phyloP scores from a whole-genome alignment of 306 rosid genomes.

The Prosopis cineraria region DNA sequence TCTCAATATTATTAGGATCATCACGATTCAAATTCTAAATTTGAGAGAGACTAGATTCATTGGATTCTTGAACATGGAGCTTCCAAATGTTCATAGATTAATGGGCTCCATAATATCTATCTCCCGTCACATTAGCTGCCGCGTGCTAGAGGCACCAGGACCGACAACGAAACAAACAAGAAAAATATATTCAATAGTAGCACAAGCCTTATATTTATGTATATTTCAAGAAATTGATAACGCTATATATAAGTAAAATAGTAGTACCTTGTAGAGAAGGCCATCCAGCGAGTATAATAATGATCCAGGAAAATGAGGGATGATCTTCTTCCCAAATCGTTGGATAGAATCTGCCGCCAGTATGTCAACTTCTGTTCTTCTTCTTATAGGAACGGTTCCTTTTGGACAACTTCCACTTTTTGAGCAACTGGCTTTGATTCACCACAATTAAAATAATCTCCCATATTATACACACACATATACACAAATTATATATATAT shows the following conservation, averaged over 20 bases:
- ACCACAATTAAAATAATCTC: too few relatives aligned
- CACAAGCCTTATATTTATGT: too few relatives aligned
- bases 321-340: conserved; percentile 20
- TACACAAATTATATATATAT: too few relatives aligned
- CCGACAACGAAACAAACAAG: too few relatives aligned
- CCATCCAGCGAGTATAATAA: conserved; percentile 41
- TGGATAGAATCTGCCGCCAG: conserved; percentile 48
- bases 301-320: too few relatives aligned
- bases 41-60: not conserved
- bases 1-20: not conserved
- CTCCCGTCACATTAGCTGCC: not conserved
- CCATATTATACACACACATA: too few relatives aligned
- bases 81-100: not conserved
- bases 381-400: conserved; percentile 54
- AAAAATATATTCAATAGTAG: not conserved
- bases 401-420: conserved; percentile 34
- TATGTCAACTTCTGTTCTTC: conserved; percentile 48
- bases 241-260: too few relatives aligned
- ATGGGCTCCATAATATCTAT: not conserved
- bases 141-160: not conserved
- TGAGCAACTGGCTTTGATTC: conserved; percentile 36
- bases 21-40: not conserved
- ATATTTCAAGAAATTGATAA: too few relatives aligned
- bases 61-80: not conserved
- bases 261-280: conserved; percentile 60